A percentile compares a stretch with the other conserved stretches of the same genome.
phyloP scores from a whole-genome alignment of 768 basidiomycete genomes.

The Gymnopilus dilepis region DNA sequence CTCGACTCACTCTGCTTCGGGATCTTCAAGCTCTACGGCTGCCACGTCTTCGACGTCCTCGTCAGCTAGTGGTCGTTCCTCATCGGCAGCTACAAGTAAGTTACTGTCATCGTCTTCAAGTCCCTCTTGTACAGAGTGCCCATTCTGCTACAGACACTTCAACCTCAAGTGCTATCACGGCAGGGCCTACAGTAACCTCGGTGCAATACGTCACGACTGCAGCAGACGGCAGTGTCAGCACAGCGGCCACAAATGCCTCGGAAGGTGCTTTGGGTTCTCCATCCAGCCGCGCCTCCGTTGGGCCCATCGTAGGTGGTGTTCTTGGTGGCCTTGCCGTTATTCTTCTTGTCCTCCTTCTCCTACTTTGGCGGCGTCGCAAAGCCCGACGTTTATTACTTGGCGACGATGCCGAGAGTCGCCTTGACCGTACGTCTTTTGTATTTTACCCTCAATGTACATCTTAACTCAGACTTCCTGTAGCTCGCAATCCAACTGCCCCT shows the following conservation, averaged over 20 bases:
- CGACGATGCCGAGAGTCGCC: background rate
- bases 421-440: background rate
- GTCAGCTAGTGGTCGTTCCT: background rate
- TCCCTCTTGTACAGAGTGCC: background rate
- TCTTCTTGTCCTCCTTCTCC: slow-evolving; percentile 9
- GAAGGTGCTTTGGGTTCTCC: background rate
- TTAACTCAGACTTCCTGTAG: background rate
- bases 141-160: background rate
- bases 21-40: background rate
- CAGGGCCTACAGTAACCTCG: background rate
- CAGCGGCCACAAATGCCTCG: background rate
- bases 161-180: background rate
- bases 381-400: background rate
- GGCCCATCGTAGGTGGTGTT: slow-evolving; percentile 8
- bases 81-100: background rate
- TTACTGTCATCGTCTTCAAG: background rate
- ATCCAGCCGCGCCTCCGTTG: background rate
- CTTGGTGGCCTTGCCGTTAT: slow-evolving; percentile 5
- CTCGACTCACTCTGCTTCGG: background rate
- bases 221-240: background rate
- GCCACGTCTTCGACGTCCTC: background rate
- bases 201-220: background rate
- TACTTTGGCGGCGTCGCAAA: slow-evolving; percentile 1
- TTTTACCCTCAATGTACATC: background rate
- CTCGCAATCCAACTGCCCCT: background rate